Base-by-base conservation (phyloP, 2,329 filamentous ascomycete genomes). In the Fusarium clavum region DNA sequence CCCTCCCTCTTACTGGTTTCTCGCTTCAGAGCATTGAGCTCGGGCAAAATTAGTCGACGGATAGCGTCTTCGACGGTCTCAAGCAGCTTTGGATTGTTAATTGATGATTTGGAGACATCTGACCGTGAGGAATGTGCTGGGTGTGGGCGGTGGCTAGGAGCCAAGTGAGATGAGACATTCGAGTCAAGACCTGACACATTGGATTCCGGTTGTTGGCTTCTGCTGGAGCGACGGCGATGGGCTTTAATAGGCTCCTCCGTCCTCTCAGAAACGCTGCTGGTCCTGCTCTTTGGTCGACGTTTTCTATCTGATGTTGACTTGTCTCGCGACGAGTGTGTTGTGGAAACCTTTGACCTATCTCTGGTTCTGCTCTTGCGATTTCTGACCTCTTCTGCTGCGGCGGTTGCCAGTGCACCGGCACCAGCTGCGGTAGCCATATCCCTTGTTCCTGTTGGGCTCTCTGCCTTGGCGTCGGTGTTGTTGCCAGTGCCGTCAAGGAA, bases 11-110 rank as follows among this genome's bases (percentile, higher is more conserved):
- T 91, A 79, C 93, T 94, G 78, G 95, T 92, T 76, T 97, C 94
- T 74, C 94, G 90, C 79, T 97, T 98, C 57, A 99, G 84, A 12
- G 94, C 93, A 73, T 94, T 95, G 46, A 99, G 85, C 79, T 99
- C 95, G 0, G 96, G 96, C 5, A 99, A 82, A 56, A 98, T 97
- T 52, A 97, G 85, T 51, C 94, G 88, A 68, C 94, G 91, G 76
- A 98, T 97, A 16, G 94, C 94, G 81, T 97, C 94, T 81, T 98
- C 94, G 5, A 98, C 94, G 0, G 94, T 96, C 75, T 96, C 93
- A 4, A 98, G 86, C 3, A 98, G 83, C 77, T 94, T 96, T 0
- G 94, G 94, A 75, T 98, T 97, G 81, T 97, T 97, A 78, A 97
- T 93, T 0, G 93, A 95, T 5, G 93, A 93, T 57, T 86, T 88